These are phyloP conservation scores for Mortierella sp. DNA, from an alignment of 371 early-diverging fungal genomes.

Conservation along the genomic window DNA sequence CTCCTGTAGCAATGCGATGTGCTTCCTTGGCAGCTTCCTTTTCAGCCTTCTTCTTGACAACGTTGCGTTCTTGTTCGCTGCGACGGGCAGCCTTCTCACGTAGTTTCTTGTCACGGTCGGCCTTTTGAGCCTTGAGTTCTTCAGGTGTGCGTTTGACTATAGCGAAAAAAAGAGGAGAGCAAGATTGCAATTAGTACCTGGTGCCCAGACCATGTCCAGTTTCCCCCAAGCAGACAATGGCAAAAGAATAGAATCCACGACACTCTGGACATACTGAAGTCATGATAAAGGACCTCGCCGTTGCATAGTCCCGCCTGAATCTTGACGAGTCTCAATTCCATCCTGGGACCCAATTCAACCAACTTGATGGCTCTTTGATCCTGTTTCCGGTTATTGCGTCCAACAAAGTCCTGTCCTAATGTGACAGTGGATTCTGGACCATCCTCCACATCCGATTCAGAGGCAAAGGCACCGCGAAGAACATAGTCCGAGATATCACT, in stretches of 20 bases:
- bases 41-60: constrained; percentile 77
- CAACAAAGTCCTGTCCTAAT: constrained; percentile 82
- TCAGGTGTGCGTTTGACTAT: constrained; percentile 76
- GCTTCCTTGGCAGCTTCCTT: constrained; percentile 58
- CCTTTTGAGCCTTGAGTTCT: constrained; percentile 73
- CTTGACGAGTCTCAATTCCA: constrained; percentile 90
- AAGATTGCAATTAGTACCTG: background rate
- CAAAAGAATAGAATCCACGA: too few relatives aligned
- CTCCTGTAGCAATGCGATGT: constrained; percentile 44
- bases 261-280: constrained; percentile 62
- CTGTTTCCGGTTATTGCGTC: constrained; percentile 76
- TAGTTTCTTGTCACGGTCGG: constrained; percentile 63
- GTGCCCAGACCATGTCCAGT: too few relatives aligned
- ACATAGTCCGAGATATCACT: constrained; percentile 95
- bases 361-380: constrained; percentile 90
- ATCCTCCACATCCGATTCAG: constrained; percentile 95
- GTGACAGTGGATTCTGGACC: constrained; percentile 81
- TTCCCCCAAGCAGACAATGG: background rate
- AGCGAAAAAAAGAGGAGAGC: background rate
- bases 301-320: constrained; percentile 92
- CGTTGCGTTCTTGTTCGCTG: constrained; percentile 84
- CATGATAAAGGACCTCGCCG: constrained; percentile 93
- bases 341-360: constrained; percentile 92
- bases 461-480: constrained; percentile 83
- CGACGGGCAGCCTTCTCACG: constrained; percentile 76